A percentile compares a stretch with the other conserved stretches of the same genome.
Conservation (phyloP, 495 filamentous ascomycete genomes). For the Chaetomium fimeti region DNA sequence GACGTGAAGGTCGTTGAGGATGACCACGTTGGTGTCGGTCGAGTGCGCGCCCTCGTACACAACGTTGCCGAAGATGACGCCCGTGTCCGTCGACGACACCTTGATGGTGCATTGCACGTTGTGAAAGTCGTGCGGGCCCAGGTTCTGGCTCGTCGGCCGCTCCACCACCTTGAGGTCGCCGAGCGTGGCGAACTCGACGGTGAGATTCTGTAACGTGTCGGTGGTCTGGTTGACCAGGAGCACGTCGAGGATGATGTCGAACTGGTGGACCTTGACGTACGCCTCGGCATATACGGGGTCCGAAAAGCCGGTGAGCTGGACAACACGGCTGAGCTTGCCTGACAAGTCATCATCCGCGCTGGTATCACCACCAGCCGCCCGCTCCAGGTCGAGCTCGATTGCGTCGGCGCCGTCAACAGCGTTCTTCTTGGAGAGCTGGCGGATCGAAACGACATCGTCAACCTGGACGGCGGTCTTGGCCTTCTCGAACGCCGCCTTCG, state of each 20-base stretch:
- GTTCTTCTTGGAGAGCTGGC: conserved; percentile 91
- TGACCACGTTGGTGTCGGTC: conserved; percentile 95
- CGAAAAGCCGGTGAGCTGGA: conserved; percentile 97
- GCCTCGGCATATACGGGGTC: conserved; percentile 98
- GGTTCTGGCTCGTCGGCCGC: conserved; percentile 90
- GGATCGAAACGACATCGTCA: conserved; percentile 88
- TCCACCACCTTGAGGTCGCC: conserved; percentile 98
- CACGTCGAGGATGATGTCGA: conserved; percentile 97
- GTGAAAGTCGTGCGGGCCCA: conserved; percentile 92
- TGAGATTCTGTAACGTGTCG: conserved; percentile 95
- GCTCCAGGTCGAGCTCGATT: conserved; percentile 85
- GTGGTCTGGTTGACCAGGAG: conserved; percentile 96
- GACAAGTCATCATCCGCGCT: conserved; percentile 74
- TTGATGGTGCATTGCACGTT: conserved; percentile 99
- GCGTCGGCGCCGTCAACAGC: conserved; percentile 79
- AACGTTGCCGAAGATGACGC: conserved; percentile 98
- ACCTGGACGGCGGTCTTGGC: conserved; percentile 93
- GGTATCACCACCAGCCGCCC: conserved; percentile 87
- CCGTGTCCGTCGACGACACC: conserved; percentile 96
- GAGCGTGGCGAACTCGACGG: conserved; percentile 95
- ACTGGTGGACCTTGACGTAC: conserved; percentile 98
- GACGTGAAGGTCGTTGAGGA: conserved; percentile 97
- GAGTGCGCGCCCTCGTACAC: conserved; percentile 96
- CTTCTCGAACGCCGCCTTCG: conserved; percentile 85
- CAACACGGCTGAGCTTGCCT: conserved; percentile 92